phyloP scores from a whole-genome alignment of 768 basidiomycete genomes.

The Boletus sp. region DNA sequence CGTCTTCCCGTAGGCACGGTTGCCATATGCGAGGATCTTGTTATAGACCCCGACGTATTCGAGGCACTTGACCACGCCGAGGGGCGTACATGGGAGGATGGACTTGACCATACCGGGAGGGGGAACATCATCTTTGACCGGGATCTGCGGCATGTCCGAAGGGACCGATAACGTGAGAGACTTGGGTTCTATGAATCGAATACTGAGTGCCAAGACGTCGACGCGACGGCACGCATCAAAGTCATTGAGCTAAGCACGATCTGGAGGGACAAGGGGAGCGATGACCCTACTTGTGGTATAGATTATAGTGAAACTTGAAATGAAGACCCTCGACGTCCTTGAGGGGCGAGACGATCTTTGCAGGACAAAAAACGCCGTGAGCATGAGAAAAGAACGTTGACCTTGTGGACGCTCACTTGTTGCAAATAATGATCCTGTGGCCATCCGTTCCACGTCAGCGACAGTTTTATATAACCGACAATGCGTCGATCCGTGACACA shows the following conservation, averaged over 20 bases:
- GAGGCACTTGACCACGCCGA: constrained; percentile 94
- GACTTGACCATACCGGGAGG: constrained; percentile 91
- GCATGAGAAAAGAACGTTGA: not conserved
- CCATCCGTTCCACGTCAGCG: constrained; percentile 5
- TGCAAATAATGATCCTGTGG: constrained; percentile 92
- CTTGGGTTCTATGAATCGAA: constrained; percentile 85
- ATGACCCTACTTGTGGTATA: constrained; percentile 83
- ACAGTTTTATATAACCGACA: not conserved
- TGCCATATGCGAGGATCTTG: constrained; percentile 86
- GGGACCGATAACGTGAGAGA: constrained; percentile 55
- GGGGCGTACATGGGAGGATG: constrained; percentile 94
- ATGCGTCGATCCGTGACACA: not conserved
- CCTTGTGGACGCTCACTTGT: constrained; percentile 50
- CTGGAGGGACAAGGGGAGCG: not conserved
- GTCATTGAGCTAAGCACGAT: not conserved
- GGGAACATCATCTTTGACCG: constrained; percentile 54
- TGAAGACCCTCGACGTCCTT: constrained; percentile 99
- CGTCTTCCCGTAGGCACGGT: constrained; percentile 90
- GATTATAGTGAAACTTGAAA: constrained; percentile 92
- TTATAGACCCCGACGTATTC: constrained; percentile 94
- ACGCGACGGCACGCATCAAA: not conserved
- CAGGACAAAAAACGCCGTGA: not conserved
- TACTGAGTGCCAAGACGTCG: constrained; percentile 45
- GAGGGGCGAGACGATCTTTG: constrained; percentile 84
- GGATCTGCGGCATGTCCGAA: constrained; percentile 27